Base-by-base conservation (phyloP, 495 filamentous ascomycete genomes). In the Evansstolkia leycettana region DNA sequence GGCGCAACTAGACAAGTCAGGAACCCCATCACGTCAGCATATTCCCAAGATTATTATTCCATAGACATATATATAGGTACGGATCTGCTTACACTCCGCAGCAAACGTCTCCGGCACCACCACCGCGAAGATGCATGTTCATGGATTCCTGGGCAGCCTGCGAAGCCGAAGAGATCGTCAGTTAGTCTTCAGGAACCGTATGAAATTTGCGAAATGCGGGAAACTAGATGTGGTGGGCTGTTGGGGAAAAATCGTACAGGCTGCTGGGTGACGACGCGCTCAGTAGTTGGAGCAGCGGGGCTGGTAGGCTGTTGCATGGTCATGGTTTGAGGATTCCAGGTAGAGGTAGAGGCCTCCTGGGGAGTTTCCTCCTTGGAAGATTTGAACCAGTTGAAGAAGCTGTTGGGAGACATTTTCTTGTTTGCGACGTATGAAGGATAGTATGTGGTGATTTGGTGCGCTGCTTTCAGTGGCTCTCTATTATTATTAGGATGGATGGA, bases 61-160 rank as follows among this genome's bases (percentile, higher is more conserved):
- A 17, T 15, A 31, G 29, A 15, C 5, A 4, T 14, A 16, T 8
- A 31, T 31, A 31, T 14, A 30, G 28, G 30, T 34, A 36, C 30
- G 17, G 7, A 15, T 11, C 3, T 14, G 36, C 60, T 48, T 52
- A 67, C 63, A 64, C 13, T 51, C 63, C 63, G 34, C 63, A 67
- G 55, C 63, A 67, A 31, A 65, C 39, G 13, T 57, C 62, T 19
- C 57, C 55, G 5, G 40, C 54, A 37, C 51, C 55, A 43, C 63
- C 63, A 42, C 63, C 60, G 25, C 63, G 63, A n/a, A 67, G 51
- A 36, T 51, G 52, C 55, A 61, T 54, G 15, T 46, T 26, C 50
- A 56, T 57, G 12, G 53, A 41, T 37, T 64, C 55, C 19, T 62
- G 47, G 23, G 51, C 46, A 33, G 47, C 38, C 59, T 67, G 33